A percentile compares a stretch with the other conserved stretches of the same genome.
These are phyloP conservation scores for Rauvolfia tetraphylla DNA, from an alignment of 257 asterid genomes.

Conservation along the genomic window DNA sequence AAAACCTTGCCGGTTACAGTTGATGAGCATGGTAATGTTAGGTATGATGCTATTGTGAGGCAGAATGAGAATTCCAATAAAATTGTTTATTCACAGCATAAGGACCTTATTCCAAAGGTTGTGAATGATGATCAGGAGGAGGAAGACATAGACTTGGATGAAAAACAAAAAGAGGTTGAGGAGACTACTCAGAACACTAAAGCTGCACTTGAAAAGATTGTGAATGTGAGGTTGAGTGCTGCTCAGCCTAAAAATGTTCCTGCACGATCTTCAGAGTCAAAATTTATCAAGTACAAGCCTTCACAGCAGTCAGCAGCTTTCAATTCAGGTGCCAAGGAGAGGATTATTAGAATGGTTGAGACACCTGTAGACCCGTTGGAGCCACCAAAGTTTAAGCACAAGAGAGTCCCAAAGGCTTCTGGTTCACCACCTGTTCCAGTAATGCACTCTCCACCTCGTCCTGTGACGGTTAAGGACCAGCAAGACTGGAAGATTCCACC, in stretches of 20 bases:
- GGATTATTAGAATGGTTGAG: conserved; percentile 91
- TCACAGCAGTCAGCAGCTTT: conserved; percentile 92
- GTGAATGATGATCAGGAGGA: conserved; percentile 52
- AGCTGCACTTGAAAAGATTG: conserved; percentile 92
- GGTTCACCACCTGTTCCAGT: conserved; percentile 98
- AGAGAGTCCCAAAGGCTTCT: conserved; percentile 88
- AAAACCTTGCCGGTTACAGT: conserved; percentile 78
- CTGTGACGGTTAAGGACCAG: conserved; percentile 89
- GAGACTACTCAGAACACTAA: conserved; percentile 77
- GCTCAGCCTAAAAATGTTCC: conserved; percentile 95
- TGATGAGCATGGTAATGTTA: conserved; percentile 79
- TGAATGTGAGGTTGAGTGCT: conserved; percentile 82
- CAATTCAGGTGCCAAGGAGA: conserved; percentile 92
- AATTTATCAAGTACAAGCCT: conserved; percentile 91
- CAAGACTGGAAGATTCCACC: conserved; percentile 97
- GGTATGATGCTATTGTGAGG: conserved; percentile 80
- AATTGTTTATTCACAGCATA: conserved; percentile 74
- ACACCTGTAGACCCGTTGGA: conserved; percentile 90
- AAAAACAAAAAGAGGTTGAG: conserved; percentile 72
- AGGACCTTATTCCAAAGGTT: conserved; percentile 72
- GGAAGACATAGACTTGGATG: conserved; percentile 72
- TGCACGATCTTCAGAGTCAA: conserved; percentile 61
- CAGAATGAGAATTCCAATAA: conserved; percentile 85
- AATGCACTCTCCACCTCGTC: conserved; percentile 95
- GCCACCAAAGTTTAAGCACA: conserved; percentile 93